Percentiles rank a stretch among this genome's conserved stretches.
phyloP scores from a whole-genome alignment of 495 filamentous ascomycete genomes.

The Penicillium cataractarum region DNA sequence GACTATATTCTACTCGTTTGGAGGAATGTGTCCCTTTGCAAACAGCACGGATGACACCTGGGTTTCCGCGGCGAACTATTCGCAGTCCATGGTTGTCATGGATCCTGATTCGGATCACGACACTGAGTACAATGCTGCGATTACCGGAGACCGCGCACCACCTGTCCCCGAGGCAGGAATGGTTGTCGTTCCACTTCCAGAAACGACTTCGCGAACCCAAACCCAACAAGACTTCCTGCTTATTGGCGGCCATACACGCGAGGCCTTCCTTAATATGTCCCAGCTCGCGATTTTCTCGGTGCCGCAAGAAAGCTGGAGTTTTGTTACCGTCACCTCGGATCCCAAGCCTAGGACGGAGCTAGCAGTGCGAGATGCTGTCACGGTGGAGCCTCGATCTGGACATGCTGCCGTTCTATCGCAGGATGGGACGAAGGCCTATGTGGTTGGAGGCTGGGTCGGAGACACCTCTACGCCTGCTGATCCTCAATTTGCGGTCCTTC shows the following conservation, averaged over 20 bases:
- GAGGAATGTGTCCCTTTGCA: constrained; percentile 79
- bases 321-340: constrained; percentile 63
- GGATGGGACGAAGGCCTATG: constrained; percentile 72
- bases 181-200: constrained; percentile 70
- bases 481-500: constrained; percentile 77
- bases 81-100: constrained; percentile 70
- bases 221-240: constrained; percentile 75
- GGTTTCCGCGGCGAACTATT: constrained; percentile 72
- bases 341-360: constrained; percentile 49
- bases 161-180: constrained; percentile 88
- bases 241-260: constrained; percentile 81
- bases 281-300: constrained; percentile 84
- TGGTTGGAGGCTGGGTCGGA: constrained; percentile 92
- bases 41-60: constrained; percentile 49
- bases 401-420: constrained; percentile 79
- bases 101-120: constrained; percentile 28
- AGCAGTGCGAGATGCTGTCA: constrained; percentile 37
- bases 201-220: constrained; percentile 61
- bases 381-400: constrained; percentile 78
- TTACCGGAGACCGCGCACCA: constrained; percentile 52
- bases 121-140: constrained; percentile 40
- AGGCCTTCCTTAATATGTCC: constrained; percentile 91
- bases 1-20: constrained; percentile 71
- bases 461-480: constrained; percentile 71
- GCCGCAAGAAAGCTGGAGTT: constrained; percentile 85